Conservation (phyloP, 202 grass and related monocot genomes). For the Setaria italica region DNA sequence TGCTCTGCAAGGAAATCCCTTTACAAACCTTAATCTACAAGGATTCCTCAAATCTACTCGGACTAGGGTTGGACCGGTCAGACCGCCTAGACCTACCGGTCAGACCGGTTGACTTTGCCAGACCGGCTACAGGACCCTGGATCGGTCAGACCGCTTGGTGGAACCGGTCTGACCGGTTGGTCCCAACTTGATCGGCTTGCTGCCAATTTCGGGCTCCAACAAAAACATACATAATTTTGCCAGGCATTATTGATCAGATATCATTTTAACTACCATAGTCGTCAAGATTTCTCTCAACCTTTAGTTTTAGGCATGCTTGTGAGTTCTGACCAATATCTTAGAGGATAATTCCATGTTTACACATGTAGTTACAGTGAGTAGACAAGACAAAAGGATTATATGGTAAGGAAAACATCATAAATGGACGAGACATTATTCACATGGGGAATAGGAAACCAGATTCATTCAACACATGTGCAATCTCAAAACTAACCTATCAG, state of each 20-base stretch:
- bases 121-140: too few relatives aligned
- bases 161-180: too few relatives aligned
- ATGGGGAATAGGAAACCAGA: not conserved
- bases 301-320: not conserved
- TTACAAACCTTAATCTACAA: too few relatives aligned
- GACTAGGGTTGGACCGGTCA: too few relatives aligned
- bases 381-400: slow-evolving; percentile 14
- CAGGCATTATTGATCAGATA: not conserved
- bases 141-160: too few relatives aligned
- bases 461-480: not conserved
- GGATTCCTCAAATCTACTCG: too few relatives aligned
- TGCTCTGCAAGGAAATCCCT: too few relatives aligned
- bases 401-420: not conserved
- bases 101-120: too few relatives aligned
- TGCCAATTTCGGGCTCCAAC: too few relatives aligned
- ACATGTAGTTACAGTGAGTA: not conserved
- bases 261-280: not conserved
- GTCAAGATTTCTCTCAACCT: not conserved
- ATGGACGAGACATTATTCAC: not conserved
- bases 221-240: not conserved
- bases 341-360: not conserved
- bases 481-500: not conserved
- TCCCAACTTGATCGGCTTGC: too few relatives aligned
- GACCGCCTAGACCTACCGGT: too few relatives aligned
- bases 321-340: not conserved